Evolutionary conservation across 164 flowering plant genomes (phyloP), one percentile per base, ranked within the genome.

Genomic region (Paratinospora sagittata): DNA sequence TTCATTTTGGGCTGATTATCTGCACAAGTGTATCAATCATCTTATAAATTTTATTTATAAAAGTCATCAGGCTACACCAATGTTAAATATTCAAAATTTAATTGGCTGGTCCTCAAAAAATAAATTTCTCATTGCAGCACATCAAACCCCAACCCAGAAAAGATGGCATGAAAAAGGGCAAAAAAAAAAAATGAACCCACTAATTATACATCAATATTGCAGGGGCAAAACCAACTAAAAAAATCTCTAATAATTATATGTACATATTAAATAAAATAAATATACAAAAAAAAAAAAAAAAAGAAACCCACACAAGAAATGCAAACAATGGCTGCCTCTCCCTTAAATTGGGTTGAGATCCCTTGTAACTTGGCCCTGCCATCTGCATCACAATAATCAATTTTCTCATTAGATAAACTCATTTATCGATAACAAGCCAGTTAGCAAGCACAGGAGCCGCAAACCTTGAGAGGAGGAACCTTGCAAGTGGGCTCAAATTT

Each of bases 391-490:
- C 16, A 69, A 69, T 27, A 33, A 14, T 55, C 16, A 69, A 30
- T 13, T 33, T 17, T 43, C 12, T 9, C 71, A 68, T 49, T n/a
- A 52, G 1, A 52, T 52, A 52, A 52, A 19, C 19, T 16, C n/a
- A 52, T 16, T n/a, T 13, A 52, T 19, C n/a, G 6, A 52, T 52
- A 21, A 13, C n/a, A 52, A 21, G 19, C 58, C 16, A 0, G 58
- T 52, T 19, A 52, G 58, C 16, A 4, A 52, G 58, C 14, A 43
- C n/a, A n/a, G 49, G 9, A 43, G 49, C 9, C 61, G 76, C 88
- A 6, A 72, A 94, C 98, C 98, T 94, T 58, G 97, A 80, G 57
- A 94, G 88, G 69, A 94, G 76, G 75, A 94, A 94, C 75, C 88
- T 83, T 30, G 94, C 95, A 24, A 94, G 91, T 6, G 98, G 93